These are phyloP conservation scores for Angomonas deanei DNA, from an alignment of 208 protist genomes.

Conservation along the genomic window DNA sequence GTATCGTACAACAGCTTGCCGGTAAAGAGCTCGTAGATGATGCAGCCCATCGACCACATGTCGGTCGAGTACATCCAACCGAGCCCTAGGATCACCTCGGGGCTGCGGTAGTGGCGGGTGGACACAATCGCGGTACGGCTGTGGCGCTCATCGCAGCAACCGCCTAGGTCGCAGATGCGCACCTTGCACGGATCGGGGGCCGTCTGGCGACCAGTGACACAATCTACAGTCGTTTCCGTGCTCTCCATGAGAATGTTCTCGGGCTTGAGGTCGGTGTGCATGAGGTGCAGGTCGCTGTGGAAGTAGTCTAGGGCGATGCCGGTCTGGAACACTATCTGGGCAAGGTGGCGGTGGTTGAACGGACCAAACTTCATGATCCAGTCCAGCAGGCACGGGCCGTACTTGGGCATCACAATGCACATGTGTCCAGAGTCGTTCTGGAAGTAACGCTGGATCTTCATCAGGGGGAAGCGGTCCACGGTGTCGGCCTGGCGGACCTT, in stretches of 20 bases:
- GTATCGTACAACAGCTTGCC: slow-evolving; percentile 73
- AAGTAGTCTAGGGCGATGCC: slow-evolving; percentile 71
- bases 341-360: slow-evolving; percentile 65
- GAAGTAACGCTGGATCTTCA: slow-evolving; percentile 82
- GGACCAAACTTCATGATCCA: slow-evolving; percentile 75
- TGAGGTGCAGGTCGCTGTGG: slow-evolving; percentile 66
- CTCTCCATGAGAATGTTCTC: slow-evolving; percentile 82
- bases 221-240: slow-evolving; percentile 67
- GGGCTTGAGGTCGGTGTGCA: slow-evolving; percentile 79
- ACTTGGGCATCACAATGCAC: slow-evolving; percentile 73
- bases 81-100: slow-evolving; percentile 66
- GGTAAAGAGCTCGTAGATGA: slow-evolving; percentile 72
- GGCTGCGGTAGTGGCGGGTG: slow-evolving; percentile 60
- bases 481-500: slow-evolving; percentile 57
- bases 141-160: slow-evolving; percentile 31
- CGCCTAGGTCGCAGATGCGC: slow-evolving; percentile 57
- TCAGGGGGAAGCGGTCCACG: slow-evolving; percentile 60
- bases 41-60: slow-evolving; percentile 80
- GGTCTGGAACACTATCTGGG: slow-evolving; percentile 73
- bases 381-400: slow-evolving; percentile 74
- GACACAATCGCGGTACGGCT: slow-evolving; percentile 29
- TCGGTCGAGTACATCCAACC: slow-evolving; percentile 65
- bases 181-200: slow-evolving; percentile 44
- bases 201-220: slow-evolving; percentile 30
- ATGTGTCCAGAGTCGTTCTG: slow-evolving; percentile 76